A percentile compares a stretch with the other conserved stretches of the same genome.
These are phyloP conservation scores for Colletotrichum karsti DNA, from an alignment of 2,329 filamentous ascomycete species.

Conservation along the genomic window DNA sequence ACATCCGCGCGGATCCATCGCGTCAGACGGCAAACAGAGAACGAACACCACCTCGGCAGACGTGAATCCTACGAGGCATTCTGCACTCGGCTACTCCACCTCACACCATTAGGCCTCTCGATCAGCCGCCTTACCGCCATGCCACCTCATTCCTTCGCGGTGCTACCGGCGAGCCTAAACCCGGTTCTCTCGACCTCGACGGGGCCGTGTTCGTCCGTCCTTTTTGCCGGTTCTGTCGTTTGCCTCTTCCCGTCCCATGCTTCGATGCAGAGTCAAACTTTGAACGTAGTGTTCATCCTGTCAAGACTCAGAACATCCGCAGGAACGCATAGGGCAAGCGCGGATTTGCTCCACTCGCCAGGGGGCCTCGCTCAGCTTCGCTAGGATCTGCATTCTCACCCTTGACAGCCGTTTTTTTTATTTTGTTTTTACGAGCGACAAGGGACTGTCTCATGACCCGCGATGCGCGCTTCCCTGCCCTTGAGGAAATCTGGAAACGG, in stretches of 20 bases:
- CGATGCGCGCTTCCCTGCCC: not conserved
- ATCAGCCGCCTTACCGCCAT: conserved; percentile 18
- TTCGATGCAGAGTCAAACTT: not conserved
- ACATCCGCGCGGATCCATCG: conserved; percentile 20
- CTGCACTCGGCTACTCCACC: not conserved
- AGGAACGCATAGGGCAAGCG: conserved; percentile 3
- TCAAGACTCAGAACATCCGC: not conserved
- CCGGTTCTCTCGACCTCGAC: not conserved
- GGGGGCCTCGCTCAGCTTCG: conserved; percentile 10
- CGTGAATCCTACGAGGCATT: conserved; percentile 23
- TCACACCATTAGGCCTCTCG: not conserved
- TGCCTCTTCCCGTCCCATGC: not conserved
- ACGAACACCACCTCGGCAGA: not conserved
- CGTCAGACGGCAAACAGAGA: not conserved
- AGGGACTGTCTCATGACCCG: conserved; percentile 11
- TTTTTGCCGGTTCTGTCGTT: not conserved
- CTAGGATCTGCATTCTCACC: not conserved
- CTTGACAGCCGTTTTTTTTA: not conserved
- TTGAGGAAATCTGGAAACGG: not conserved
- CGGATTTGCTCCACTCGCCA: not conserved
- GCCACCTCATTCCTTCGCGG: not conserved
- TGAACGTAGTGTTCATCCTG: not conserved
- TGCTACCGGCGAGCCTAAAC: not conserved
- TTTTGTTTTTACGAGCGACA: not conserved
- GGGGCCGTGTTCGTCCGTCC: not conserved